Evolutionary conservation across 2,329 filamentous ascomycete genomes (phyloP).

Genomic region (Colletotrichum eremochloae): DNA sequence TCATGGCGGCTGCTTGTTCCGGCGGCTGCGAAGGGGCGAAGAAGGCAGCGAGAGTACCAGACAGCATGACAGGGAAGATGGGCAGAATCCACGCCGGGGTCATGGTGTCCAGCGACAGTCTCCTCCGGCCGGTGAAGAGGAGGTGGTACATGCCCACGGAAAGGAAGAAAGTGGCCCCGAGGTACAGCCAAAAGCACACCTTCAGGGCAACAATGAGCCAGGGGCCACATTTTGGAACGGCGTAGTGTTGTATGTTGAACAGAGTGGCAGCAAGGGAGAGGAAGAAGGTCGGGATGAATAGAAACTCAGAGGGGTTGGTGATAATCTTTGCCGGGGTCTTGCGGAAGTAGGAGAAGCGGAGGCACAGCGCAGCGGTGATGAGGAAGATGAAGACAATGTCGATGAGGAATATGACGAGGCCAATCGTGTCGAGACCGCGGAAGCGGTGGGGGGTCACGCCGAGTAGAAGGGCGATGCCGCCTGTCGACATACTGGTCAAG

Average conservation of each 20-base stretch:
- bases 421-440: slow-evolving; percentile 65
- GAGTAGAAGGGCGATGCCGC: slow-evolving; percentile 68
- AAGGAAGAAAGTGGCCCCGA: slow-evolving; percentile 63
- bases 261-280: slow-evolving; percentile 72
- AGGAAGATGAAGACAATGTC: slow-evolving; percentile 67
- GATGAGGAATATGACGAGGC: slow-evolving; percentile 67
- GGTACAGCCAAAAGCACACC: slow-evolving; percentile 74
- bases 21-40: slow-evolving; percentile 64
- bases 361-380: slow-evolving; percentile 60
- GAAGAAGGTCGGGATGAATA: slow-evolving; percentile 74
- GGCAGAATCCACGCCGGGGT: slow-evolving; percentile 74
- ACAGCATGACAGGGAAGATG: slow-evolving; percentile 74
- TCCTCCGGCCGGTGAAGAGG: slow-evolving; percentile 63
- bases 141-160: slow-evolving; percentile 70
- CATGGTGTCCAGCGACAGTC: slow-evolving; percentile 62
- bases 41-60: slow-evolving; percentile 69
- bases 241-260: slow-evolving; percentile 64
- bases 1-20: slow-evolving; percentile 63
- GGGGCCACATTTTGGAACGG: slow-evolving; percentile 59
- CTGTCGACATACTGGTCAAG: slow-evolving; percentile 44
- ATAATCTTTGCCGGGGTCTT: slow-evolving; percentile 60
- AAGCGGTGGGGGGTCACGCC: slow-evolving; percentile 66
- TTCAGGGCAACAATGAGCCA: slow-evolving; percentile 67
- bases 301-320: slow-evolving; percentile 65
- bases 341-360: slow-evolving; percentile 62